A percentile compares a stretch with the other conserved stretches of the same genome.
Conservation (phyloP, 768 basidiomycete genomes). For the Russula brevipes region DNA sequence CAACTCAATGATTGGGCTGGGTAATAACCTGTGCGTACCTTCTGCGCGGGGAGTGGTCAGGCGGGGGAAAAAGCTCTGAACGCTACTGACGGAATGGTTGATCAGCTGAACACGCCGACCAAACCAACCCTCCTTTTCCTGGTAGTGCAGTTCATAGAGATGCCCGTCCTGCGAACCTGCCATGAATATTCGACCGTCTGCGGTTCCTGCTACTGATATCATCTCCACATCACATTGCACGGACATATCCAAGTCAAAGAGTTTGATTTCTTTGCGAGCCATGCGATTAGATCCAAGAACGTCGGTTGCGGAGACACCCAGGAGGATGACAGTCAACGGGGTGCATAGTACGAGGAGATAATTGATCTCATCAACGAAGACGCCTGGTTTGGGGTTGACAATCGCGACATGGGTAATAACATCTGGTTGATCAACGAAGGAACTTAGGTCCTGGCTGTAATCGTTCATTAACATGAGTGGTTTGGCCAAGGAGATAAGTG, state of each 20-base stretch:
- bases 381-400: slow-evolving; percentile 75
- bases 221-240: slow-evolving; percentile 79
- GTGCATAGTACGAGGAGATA: slow-evolving; percentile 88
- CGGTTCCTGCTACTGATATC: slow-evolving; percentile 73
- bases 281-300: slow-evolving; percentile 38
- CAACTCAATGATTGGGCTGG: slow-evolving; percentile 3
- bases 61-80: slow-evolving; percentile 74
- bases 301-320: slow-evolving; percentile 65
- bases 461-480: slow-evolving; percentile 10
- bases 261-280: slow-evolving; percentile 66
- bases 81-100: slow-evolving; percentile 78
- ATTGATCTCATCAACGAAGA: slow-evolving; percentile 92
- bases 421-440: slow-evolving; percentile 88
- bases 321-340: slow-evolving; percentile 71
- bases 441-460: slow-evolving; percentile 77
- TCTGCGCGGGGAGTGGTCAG: slow-evolving; percentile 58
- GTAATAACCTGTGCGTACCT: slow-evolving; percentile 43
- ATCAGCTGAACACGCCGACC: slow-evolving; percentile 77
- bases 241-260: slow-evolving; percentile 86
- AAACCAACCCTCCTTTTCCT: slow-evolving; percentile 89
- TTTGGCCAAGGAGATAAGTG: not conserved
- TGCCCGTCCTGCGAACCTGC: slow-evolving; percentile 78
- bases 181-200: slow-evolving; percentile 89
- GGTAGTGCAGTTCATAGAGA: slow-evolving; percentile 89
- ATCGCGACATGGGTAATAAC: slow-evolving; percentile 85